These are phyloP conservation scores for Sporothrix variecibatus DNA, from an alignment of 2,329 filamentous ascomycete genomes.

Conservation along the genomic window DNA sequence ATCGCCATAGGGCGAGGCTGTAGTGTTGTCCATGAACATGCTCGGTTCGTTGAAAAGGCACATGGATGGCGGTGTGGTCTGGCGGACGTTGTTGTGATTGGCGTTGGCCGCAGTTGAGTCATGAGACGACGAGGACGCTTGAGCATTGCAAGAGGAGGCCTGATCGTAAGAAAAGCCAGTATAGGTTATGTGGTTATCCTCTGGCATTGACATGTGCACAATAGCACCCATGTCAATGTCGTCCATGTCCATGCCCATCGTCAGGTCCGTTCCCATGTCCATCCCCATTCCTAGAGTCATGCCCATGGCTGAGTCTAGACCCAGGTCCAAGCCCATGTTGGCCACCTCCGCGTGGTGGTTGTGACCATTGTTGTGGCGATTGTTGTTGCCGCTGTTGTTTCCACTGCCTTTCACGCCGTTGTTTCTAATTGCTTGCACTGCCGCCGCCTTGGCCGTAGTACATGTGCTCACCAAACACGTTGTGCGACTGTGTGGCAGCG, in stretches of 20 bases:
- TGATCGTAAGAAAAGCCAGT: neutral
- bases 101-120: neutral
- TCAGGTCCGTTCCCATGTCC: neutral
- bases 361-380: neutral
- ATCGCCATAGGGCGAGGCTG: conserved; percentile 1
- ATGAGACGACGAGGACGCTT: neutral
- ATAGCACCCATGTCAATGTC: neutral
- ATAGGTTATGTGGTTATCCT: neutral
- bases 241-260: neutral
- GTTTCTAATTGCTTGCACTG: too few relatives aligned
- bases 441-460: neutral
- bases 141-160: neutral
- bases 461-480: conserved; percentile 10
- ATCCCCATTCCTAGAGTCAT: neutral
- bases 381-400: neutral
- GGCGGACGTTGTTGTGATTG: neutral
- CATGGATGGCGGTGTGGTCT: neutral
- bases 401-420: too few relatives aligned
- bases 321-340: neutral
- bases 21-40: neutral
- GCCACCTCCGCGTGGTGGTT: neutral
- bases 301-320: neutral
- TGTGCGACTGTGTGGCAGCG: conserved; percentile 6
- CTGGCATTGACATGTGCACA: neutral
- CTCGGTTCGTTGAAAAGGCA: neutral